Percentiles rank a stretch among this genome's conserved stretches.
These are phyloP conservation scores for Multifurca ochricompacta DNA, from an alignment of 768 basidiomycete genomes.

Conservation along the genomic window DNA sequence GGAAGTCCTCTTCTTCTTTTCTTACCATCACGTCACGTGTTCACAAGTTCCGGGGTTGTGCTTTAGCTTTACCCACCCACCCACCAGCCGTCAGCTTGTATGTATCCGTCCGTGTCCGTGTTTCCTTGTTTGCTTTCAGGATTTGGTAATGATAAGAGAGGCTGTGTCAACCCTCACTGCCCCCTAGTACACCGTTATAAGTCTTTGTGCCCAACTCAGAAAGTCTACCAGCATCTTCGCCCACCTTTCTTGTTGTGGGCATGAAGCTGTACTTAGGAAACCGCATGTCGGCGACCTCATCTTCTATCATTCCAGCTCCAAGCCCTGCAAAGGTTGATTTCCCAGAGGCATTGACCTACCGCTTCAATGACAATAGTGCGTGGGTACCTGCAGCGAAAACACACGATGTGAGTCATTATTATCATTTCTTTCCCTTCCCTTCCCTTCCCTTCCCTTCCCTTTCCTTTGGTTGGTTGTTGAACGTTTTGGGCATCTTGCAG, in stretches of 20 bases:
- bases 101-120: not conserved
- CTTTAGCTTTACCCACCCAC: too few species aligned
- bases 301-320: not conserved
- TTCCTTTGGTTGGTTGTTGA: not conserved
- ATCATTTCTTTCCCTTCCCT: not conserved
- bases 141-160: not conserved
- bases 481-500: not conserved
- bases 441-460: not conserved
- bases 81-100: not conserved
- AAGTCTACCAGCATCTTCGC: not conserved
- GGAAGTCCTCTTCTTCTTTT: too few species aligned
- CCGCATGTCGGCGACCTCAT: constrained; percentile 1
- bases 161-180: constrained; percentile 1
- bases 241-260: not conserved
- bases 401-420: constrained; percentile 5
- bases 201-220: not conserved
- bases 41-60: not conserved
- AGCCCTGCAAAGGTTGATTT: constrained; percentile 1
- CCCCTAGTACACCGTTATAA: constrained; percentile 5
- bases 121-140: not conserved
- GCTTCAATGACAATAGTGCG: constrained; percentile 17
- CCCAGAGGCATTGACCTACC: constrained; percentile 19
- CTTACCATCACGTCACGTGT: too few species aligned
- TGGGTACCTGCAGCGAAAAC: constrained; percentile 12
- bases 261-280: constrained; percentile 9